Conservation (phyloP, 345 rosid species). For the Aquilaria yunnanensis region DNA sequence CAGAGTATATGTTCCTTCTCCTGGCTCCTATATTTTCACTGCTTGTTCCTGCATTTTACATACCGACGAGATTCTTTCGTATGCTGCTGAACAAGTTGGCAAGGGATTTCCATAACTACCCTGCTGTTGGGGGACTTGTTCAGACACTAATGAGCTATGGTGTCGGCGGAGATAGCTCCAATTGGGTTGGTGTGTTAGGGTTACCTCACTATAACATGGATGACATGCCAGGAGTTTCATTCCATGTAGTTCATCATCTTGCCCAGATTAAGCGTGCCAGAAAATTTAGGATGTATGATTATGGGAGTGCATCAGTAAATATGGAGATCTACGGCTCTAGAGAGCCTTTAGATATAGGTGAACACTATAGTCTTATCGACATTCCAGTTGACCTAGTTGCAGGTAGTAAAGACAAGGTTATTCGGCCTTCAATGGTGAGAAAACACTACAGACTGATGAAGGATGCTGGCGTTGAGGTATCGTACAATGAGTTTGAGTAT, state of each 20-base stretch:
- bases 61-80: conserved; percentile 93
- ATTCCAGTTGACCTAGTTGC: conserved; percentile 84
- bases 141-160: conserved; percentile 87
- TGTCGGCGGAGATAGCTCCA: conserved; percentile 94
- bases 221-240: conserved; percentile 94
- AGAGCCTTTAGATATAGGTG: conserved; percentile 85
- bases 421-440: conserved; percentile 74
- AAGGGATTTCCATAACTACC: conserved; percentile 89
- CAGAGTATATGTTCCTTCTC: conserved; percentile 48
- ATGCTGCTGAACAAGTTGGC: conserved; percentile 93
- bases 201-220: conserved; percentile 96
- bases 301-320: conserved; percentile 59
- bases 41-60: conserved; percentile 79
- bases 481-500: conserved; percentile 72
- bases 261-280: conserved; percentile 78
- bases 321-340: conserved; percentile 66
- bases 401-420: conserved; percentile 78
- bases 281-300: conserved; percentile 78
- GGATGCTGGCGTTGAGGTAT: conserved; percentile 58
- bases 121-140: conserved; percentile 94
- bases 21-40: conserved; percentile 55
- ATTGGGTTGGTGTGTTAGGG: conserved; percentile 94
- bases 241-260: conserved; percentile 72
- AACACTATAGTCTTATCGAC: conserved; percentile 52
- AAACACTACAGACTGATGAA: conserved; percentile 76